Percentiles rank a stretch among this genome's conserved stretches.
Conservation (phyloP, 2,329 filamentous ascomycete genomes). For the Fusarium denticulatum region DNA sequence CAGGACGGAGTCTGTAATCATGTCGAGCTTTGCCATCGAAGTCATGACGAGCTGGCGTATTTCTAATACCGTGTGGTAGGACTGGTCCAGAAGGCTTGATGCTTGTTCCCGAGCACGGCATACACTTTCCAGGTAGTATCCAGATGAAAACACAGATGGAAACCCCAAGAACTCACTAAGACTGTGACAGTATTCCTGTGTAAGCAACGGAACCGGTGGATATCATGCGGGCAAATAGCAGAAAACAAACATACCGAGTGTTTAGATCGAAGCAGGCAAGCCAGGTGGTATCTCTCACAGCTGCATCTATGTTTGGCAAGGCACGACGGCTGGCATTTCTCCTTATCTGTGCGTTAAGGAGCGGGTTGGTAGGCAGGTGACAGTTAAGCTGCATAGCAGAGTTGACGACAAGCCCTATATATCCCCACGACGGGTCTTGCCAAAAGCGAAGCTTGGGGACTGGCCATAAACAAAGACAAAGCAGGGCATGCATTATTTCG, state of each 20-base stretch:
- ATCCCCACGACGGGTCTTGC: background rate
- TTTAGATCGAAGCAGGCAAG: background rate
- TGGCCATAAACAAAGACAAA: background rate
- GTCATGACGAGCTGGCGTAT: background rate
- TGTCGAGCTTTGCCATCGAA: background rate
- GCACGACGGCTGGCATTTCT: background rate
- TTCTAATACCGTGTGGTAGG: rapidly evolving
- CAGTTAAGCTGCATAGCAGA: background rate
- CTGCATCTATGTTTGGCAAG: background rate
- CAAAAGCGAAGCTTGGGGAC: background rate
- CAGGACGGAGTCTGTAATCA: background rate
- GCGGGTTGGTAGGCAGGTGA: background rate
- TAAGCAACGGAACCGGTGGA: background rate
- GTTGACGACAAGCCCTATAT: background rate
- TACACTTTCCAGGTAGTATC: background rate
- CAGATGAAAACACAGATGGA: rapidly evolving
- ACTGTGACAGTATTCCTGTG: background rate
- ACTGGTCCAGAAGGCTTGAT: background rate
- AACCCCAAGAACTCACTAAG: background rate
- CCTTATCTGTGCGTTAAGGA: background rate
- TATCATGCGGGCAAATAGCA: too few species aligned
- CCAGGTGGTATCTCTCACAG: background rate
- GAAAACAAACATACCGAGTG: background rate
- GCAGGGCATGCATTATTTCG: background rate
- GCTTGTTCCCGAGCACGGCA: background rate